Evolutionary conservation across 2,329 filamentous ascomycete genomes (phyloP).

Genomic region (Fusarium newnesense): DNA sequence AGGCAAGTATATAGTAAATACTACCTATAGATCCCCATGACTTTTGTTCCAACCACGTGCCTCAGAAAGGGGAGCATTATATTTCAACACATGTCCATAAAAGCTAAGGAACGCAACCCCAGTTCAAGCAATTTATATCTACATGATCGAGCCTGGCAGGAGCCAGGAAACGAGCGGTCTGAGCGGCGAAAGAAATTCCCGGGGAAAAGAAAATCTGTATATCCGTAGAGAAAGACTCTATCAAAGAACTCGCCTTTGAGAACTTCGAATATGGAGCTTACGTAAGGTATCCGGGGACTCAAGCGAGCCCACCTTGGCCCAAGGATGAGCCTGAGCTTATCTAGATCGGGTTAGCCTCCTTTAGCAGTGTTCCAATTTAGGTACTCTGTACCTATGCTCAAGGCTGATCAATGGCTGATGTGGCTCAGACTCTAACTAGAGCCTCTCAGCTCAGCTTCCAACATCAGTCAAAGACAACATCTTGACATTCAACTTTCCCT

Average conservation of each 20-base stretch:
- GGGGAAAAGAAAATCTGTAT: not conserved
- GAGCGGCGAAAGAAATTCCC: not conserved
- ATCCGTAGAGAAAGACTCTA: not conserved
- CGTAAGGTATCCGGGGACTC: not conserved
- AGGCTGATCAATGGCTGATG: slow-evolving; percentile 24
- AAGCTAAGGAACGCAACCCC: not conserved
- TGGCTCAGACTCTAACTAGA: slow-evolving; percentile 38
- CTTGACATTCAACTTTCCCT: slow-evolving; percentile 5
- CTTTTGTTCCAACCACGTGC: not conserved
- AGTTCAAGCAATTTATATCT: not conserved
- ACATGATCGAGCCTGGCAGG: not conserved
- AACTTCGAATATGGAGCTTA: not conserved
- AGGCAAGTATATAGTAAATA: not conserved
- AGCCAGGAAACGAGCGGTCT: not conserved
- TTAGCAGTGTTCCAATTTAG: slow-evolving; percentile 4
- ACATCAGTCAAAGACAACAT: slow-evolving; percentile 27
- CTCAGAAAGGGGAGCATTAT: not conserved
- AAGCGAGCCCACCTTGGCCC: not conserved
- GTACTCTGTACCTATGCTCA: not conserved
- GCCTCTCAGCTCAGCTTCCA: slow-evolving; percentile 21
- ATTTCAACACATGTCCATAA: not conserved
- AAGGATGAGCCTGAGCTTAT: not conserved
- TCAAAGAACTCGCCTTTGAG: not conserved
- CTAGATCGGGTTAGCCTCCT: not conserved
- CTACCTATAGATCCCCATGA: not conserved